phyloP scores from a whole-genome alignment of 192 early-diverging fungal genomes.

The Pecoramyces ruminantium region DNA sequence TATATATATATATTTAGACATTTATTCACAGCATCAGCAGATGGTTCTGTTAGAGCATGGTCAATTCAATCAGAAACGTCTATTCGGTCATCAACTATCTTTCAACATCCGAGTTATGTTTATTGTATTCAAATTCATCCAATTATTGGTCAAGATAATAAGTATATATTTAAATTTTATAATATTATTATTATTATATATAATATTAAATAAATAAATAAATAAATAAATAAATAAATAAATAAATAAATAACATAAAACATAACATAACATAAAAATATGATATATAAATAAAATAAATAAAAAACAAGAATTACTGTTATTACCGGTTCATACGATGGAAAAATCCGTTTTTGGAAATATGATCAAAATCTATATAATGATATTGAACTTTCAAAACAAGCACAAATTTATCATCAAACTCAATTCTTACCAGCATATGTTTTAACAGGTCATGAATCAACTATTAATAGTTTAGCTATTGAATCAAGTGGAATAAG shows the following conservation, averaged over 20 bases:
- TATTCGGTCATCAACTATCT: constrained; percentile 1
- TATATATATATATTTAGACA: constrained; percentile 4
- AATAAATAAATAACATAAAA: no score
- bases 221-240: no score
- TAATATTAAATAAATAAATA: not conserved
- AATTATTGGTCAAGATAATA: constrained; percentile 1
- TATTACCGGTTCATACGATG: constrained; percentile 19
- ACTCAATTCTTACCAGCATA: constrained; percentile 4
- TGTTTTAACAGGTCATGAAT: constrained; percentile 11
- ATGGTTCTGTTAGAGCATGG: constrained; percentile 23
- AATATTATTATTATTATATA: not conserved
- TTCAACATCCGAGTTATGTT: constrained; percentile 19
- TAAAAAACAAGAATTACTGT: constrained; percentile 1
- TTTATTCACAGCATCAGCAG: constrained; percentile 22
- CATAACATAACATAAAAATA: no score
- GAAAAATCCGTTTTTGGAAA: constrained; percentile 16
- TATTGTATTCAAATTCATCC: constrained; percentile 18
- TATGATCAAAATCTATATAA: not conserved
- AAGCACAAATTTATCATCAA: not conserved
- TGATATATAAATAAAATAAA: no score
- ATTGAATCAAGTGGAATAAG: constrained; percentile 15
- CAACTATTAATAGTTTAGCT: constrained; percentile 13
- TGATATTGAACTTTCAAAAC: not conserved
- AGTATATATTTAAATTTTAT: not conserved
- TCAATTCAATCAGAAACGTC: constrained; percentile 1